Evolutionary conservation across 176 grass and related monocot species (phyloP).

Genomic region (Oryza glumipatula): DNA sequence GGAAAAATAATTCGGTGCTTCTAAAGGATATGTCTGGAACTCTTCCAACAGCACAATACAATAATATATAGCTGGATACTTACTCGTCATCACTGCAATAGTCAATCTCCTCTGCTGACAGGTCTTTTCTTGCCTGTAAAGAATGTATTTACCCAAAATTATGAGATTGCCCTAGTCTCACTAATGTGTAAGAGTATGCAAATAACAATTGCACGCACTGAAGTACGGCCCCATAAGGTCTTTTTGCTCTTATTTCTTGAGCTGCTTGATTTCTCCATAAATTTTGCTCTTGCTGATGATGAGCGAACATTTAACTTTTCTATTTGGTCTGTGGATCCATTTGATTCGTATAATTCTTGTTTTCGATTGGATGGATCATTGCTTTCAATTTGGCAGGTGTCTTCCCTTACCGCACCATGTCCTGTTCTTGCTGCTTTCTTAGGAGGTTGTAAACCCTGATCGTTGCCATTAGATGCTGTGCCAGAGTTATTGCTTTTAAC

Average conservation of each 20-base stretch:
- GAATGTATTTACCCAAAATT: slow-evolving; percentile 33
- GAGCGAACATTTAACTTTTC: slow-evolving; percentile 45
- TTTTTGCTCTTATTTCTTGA: slow-evolving; percentile 41
- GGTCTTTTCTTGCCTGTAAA: slow-evolving; percentile 93
- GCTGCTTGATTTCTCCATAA: slow-evolving; percentile 51
- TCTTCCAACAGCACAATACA: slow-evolving; percentile 10
- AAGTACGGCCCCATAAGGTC: slow-evolving; percentile 88
- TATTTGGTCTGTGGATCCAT: slow-evolving; percentile 42
- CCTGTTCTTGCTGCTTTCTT: slow-evolving; percentile 31
- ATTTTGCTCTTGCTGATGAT: slow-evolving; percentile 46
- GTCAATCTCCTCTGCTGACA: slow-evolving; percentile 78
- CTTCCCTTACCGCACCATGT: slow-evolving; percentile 26
- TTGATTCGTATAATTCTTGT: slow-evolving; percentile 48
- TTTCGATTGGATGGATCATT: background rate
- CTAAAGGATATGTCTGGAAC: slow-evolving; percentile 31
- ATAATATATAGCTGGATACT: slow-evolving; percentile 42
- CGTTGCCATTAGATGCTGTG: slow-evolving; percentile 43
- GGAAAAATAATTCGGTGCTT: slow-evolving; percentile 11
- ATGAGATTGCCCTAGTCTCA: slow-evolving; percentile 36
- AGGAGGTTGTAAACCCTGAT: slow-evolving; percentile 34
- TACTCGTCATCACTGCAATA: slow-evolving; percentile 86
- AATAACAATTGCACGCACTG: slow-evolving; percentile 62
- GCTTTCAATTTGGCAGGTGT: slow-evolving; percentile 21
- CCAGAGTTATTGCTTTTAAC: slow-evolving; percentile 36
- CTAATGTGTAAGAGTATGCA: slow-evolving; percentile 38